Evolutionary conservation across 2,329 filamentous ascomycete species (phyloP), one percentile per base, ranked within the genome.

Genomic region (Kalmusia sp.): DNA sequence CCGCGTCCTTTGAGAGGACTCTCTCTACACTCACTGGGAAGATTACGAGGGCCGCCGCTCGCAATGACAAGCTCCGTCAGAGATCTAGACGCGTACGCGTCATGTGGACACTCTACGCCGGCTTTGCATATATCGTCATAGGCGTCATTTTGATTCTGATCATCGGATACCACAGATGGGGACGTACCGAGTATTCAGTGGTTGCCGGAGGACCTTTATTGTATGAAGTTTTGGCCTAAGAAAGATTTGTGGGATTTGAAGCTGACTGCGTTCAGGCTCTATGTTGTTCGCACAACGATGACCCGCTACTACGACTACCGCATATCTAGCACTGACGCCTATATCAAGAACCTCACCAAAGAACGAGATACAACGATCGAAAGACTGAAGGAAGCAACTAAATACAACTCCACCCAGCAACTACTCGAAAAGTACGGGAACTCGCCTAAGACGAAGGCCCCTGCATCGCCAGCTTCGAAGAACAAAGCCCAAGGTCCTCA

Each of bases 371-470:
- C 87, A 64, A 96, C 93, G 2, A 98, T 99, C 61, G 89, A 96
- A 72, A 93, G 93, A 76, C 85, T 99, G 58, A 99, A 99, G 77
- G 87, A 89, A 53, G 93, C 93, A 22, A 99, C 95, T 28, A 96
- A 91, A 74, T 99, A 97, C 78, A 91, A 98, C 75, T 95, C 93
- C 27, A 99, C 95, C 1, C 86, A 96, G 68, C 87, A 97, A 71
- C 77, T 99, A 54, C 84, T 99, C 9, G 91, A 98, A 68, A 99
- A 98, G 68, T 99, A 99, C 72, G 93, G 92, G 8, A 79, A 81
- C 17, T 85, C 87, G 41, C 59, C 75, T 57, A 76, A 66, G 55
- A 65, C 59, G 44, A 72, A 57, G 77, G 81, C 65, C 77, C 79
- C 67, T 61, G 77, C 54, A 5, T 40, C 61, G 5, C 58, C 65